Base-by-base conservation (phyloP, 495 filamentous ascomycete genomes). In the Emericellopsis terricola region DNA sequence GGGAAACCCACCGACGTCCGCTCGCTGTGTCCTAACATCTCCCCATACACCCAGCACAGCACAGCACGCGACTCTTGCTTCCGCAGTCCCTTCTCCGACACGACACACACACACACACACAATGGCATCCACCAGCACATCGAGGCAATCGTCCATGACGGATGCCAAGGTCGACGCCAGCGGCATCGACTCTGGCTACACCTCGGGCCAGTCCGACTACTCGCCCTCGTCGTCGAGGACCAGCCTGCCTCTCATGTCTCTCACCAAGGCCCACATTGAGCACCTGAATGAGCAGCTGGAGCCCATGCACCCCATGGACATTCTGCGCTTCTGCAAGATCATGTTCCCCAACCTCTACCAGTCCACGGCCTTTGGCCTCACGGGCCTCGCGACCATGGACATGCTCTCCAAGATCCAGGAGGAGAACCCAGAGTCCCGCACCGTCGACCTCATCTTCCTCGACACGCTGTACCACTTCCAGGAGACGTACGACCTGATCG, bases 381-480 rank as follows among this genome's bases (percentile, higher is more conserved):
- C 86, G 4, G 89, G 89, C 31, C 74, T 97, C 16, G 89, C 79
- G 31, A 94, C 86, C 38, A 57, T 94, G 44, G 89, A 97, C 53
- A 93, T 97, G 73, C 70, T 96, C 16, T 86, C 86, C 39, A 82
- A 84, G 50, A 62, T 94, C 44, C 69, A 81, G 39, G 58, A 71
- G 18, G 74, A 79, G 34, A 66, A 69, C 6, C 68, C 76, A 8
- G 57, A 64, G 28, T 63, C 71, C 31, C 53, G 63, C 28, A 44
- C 56, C n/a, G 72, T 94, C 41, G 84, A 94, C 48, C 70, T 91
- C 33, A 81, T 97, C 59, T 97, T 96, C 69, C 76, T 96, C 43
- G 85, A 97, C 59, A 97, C 89, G 16, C 70, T 94, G 8, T 77
- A 94, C 60, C 89, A 97, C 62, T 97, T 97, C 57, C 49, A 73